These are phyloP conservation scores for Shiraia bambusicola DNA, from an alignment of 2,329 filamentous ascomycete species.

Conservation along the genomic window DNA sequence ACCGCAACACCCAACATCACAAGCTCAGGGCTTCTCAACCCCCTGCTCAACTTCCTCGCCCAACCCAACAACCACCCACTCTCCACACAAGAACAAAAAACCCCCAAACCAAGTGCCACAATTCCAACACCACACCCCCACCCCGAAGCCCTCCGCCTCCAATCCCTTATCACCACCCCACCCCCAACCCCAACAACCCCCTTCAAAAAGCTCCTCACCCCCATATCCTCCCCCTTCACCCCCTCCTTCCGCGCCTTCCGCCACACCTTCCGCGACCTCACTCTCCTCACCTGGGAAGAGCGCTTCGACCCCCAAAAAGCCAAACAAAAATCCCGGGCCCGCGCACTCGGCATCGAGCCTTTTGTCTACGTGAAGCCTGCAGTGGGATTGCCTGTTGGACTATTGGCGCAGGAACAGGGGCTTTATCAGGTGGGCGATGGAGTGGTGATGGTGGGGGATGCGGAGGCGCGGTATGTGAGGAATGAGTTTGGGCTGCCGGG, in stretches of 20 bases:
- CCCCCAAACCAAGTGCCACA: not conserved
- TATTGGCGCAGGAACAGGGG: conserved; percentile 9
- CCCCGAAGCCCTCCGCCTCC: conserved; percentile 14
- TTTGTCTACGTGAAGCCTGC: conserved; percentile 30
- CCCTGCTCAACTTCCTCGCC: conserved; percentile 1
- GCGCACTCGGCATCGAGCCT: conserved; percentile 20
- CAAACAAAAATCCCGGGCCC: conserved; percentile 24
- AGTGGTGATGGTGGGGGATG: not conserved
- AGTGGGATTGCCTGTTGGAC: conserved; percentile 13
- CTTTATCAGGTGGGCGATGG: conserved; percentile 5
- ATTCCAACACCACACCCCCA: not conserved
- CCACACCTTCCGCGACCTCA: conserved; percentile 44
- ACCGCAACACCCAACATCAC: not conserved
- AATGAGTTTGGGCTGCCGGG: conserved; percentile 13
- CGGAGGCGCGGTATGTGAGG: conserved; percentile 10
- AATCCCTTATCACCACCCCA: conserved; percentile 11
- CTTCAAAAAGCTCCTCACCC: conserved; percentile 30
- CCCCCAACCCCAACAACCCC: conserved; percentile 4
- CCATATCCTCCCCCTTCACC: conserved; percentile 32
- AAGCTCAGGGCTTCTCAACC: not conserved
- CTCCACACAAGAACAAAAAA: not conserved
- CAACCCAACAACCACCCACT: not conserved
- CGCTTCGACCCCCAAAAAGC: conserved; percentile 32
- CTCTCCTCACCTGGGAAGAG: conserved; percentile 46
- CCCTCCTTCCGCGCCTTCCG: conserved; percentile 43